Evolutionary conservation across 257 asterid genomes (phyloP).

Genomic region (Capsicum pubescens): DNA sequence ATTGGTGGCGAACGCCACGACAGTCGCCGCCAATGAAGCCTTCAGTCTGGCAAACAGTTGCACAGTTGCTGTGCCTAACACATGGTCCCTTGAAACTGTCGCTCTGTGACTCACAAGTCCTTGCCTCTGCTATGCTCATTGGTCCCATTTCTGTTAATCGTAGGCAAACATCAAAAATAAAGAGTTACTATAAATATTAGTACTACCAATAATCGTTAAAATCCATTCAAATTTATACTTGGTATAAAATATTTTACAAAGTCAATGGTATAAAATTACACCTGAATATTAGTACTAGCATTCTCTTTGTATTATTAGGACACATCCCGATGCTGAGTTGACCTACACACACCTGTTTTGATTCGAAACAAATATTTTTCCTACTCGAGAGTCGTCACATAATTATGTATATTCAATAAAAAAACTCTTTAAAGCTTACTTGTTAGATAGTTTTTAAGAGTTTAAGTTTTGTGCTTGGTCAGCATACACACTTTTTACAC

Average conservation of each 20-base stretch:
- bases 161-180: neutral
- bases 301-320: no score
- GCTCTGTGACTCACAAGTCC: constrained; percentile 12
- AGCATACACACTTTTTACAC: no score
- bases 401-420: no score
- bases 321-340: no score
- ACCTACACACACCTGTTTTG: no score
- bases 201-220: neutral
- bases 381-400: no score
- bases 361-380: no score
- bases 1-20: neutral
- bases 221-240: neutral
- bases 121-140: neutral
- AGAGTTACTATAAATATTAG: neutral
- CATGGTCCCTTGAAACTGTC: constrained; percentile 15
- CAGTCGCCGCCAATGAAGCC: neutral
- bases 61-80: constrained; percentile 2
- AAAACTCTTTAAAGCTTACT: no score
- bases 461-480: no score
- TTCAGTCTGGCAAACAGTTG: neutral
- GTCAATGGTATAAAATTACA: neutral
- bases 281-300: neutral
- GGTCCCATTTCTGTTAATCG: neutral
- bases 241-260: neutral
- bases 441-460: no score